A percentile compares a stretch with the other conserved stretches of the same genome.
These are phyloP conservation scores for Leucocoprinus sp. DNA, from an alignment of 768 basidiomycete genomes.

Conservation along the genomic window DNA sequence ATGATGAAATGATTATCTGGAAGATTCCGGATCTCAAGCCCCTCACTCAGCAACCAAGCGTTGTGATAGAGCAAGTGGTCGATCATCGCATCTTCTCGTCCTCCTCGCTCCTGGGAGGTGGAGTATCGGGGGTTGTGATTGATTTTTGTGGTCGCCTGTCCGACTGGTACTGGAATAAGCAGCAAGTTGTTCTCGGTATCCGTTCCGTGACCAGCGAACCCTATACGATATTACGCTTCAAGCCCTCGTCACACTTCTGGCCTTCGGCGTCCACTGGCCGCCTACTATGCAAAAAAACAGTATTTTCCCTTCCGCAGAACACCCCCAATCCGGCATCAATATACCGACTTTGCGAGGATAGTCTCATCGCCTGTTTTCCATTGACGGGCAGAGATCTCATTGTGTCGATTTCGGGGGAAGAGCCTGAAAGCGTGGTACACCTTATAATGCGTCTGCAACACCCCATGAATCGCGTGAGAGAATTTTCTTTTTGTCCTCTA, in stretches of 20 bases:
- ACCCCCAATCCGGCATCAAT: background rate
- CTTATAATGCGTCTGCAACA: background rate
- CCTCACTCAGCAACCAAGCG: background rate
- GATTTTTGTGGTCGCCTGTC: background rate
- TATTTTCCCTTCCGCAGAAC: background rate
- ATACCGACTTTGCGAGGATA: conserved; percentile 1
- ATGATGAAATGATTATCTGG: conserved; percentile 5
- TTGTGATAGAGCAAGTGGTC: background rate
- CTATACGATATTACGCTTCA: background rate
- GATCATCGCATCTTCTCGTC: background rate
- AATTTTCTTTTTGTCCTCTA: conserved; percentile 4
- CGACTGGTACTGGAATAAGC: conserved; percentile 7
- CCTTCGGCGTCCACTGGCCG: background rate
- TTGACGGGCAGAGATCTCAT: background rate
- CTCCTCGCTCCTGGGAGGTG: background rate
- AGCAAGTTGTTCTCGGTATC: background rate
- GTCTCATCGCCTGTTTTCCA: background rate
- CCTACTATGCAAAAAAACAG: no score
- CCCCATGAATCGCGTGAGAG: background rate
- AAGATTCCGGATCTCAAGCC: conserved; percentile 7
- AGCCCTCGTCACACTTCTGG: background rate
- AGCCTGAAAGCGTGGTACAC: background rate
- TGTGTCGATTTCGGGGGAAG: background rate
- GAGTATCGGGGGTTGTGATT: background rate
- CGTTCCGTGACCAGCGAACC: background rate